Percentiles rank a stretch among this genome's conserved stretches.
These are phyloP conservation scores for Anethum foeniculum DNA, from an alignment of 140 eudicot species.

Conservation along the genomic window DNA sequence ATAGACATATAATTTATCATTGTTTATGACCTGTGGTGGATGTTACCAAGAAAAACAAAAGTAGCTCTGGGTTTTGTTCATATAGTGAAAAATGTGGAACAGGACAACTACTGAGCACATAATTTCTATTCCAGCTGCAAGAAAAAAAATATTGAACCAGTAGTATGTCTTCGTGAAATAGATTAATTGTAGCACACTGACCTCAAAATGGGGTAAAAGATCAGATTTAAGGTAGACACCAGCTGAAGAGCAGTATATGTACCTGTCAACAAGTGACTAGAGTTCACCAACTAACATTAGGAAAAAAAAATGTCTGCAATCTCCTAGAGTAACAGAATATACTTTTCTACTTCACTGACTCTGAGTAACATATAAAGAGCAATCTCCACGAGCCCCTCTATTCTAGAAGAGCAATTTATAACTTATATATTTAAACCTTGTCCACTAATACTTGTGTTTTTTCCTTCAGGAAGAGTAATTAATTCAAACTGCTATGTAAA, in stretches of 20 bases:
- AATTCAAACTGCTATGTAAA: neutral
- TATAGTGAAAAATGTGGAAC: neutral
- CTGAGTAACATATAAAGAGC: neutral
- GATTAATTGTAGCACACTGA: slow-evolving; percentile 20
- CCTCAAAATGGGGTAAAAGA: slow-evolving; percentile 85
- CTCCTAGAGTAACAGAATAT: neutral
- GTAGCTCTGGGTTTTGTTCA: neutral
- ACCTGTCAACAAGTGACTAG: slow-evolving; percentile 38
- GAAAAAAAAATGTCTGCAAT: neutral
- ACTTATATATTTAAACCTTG: neutral
- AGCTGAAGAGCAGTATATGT: slow-evolving; percentile 97
- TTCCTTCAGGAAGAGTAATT: neutral
- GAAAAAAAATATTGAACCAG: neutral
- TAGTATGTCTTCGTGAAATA: neutral
- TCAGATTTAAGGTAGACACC: slow-evolving; percentile 97
- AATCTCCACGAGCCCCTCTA: neutral
- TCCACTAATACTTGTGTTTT: neutral
- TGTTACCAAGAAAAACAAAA: too few species aligned
- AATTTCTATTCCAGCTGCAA: neutral
- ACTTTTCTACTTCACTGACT: neutral
- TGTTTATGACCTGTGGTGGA: neutral
- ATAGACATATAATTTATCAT: neutral
- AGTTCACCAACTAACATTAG: neutral
- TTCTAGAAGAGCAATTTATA: neutral
- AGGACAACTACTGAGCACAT: neutral